Evolutionary conservation across 2,329 filamentous ascomycete species (phyloP).

Genomic region (Trichoderma harzianum): DNA sequence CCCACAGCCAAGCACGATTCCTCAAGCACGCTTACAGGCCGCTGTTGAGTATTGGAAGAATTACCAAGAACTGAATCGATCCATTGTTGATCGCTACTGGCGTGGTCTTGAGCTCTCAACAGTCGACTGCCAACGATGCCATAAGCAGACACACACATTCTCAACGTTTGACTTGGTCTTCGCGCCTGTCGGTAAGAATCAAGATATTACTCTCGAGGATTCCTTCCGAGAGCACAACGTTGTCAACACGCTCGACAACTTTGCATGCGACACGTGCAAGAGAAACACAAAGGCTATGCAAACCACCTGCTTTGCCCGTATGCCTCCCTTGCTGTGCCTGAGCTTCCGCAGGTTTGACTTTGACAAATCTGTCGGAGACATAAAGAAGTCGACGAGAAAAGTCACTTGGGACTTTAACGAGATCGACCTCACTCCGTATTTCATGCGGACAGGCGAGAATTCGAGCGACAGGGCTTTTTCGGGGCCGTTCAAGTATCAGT

Average conservation of each 20-base stretch:
- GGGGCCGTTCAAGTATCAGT: constrained; percentile 71
- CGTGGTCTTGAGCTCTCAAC: constrained; percentile 71
- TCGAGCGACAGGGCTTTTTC: constrained; percentile 41
- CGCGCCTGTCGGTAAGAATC: constrained; percentile 36
- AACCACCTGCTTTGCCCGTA: constrained; percentile 69
- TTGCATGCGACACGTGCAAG: constrained; percentile 74
- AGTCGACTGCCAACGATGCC: constrained; percentile 62
- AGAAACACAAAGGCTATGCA: constrained; percentile 64
- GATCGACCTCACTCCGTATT: constrained; percentile 52
- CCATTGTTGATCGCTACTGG: constrained; percentile 77
- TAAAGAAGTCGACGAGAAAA: constrained; percentile 64
- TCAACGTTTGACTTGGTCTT: constrained; percentile 53
- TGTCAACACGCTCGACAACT: constrained; percentile 64
- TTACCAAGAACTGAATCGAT: constrained; percentile 66
- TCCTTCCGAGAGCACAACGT: constrained; percentile 68
- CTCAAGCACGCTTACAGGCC: constrained; percentile 46
- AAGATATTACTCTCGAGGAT: constrained; percentile 47
- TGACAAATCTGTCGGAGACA: constrained; percentile 32
- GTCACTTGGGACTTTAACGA: constrained; percentile 75
- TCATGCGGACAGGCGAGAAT: constrained; percentile 36
- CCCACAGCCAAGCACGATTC: constrained; percentile 33
- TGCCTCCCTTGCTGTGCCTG: constrained; percentile 75
- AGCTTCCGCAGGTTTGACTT: constrained; percentile 62
- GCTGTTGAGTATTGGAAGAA: constrained; percentile 71
- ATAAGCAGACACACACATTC: constrained; percentile 46